phyloP scores from a whole-genome alignment of 768 basidiomycete genomes.

The Russula lepida region DNA sequence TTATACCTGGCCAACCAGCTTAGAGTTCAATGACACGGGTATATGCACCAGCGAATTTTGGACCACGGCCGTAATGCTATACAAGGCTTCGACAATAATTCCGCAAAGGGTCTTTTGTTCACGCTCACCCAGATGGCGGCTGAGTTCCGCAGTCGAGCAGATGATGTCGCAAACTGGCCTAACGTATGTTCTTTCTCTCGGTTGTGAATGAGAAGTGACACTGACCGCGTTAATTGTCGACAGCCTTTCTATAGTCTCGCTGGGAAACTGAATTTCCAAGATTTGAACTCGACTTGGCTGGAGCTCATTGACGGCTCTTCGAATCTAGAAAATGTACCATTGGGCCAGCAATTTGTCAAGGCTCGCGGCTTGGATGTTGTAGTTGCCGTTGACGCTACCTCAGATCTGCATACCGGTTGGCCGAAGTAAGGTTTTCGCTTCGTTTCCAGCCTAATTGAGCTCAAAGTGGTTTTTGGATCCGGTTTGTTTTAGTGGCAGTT shows the following conservation, averaged over 20 bases:
- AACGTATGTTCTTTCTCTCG: constrained; percentile 30
- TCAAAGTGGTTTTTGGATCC: neutral
- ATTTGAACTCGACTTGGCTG: constrained; percentile 44
- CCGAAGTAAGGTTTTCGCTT: constrained; percentile 44
- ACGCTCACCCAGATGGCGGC: constrained; percentile 41
- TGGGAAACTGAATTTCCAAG: constrained; percentile 38
- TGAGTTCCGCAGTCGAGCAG: constrained; percentile 42
- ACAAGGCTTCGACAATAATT: constrained; percentile 30
- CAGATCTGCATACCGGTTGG: constrained; percentile 51
- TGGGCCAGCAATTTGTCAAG: constrained; percentile 62
- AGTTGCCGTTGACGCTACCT: constrained; percentile 61
- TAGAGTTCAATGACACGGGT: neutral
- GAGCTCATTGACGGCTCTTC: constrained; percentile 65
- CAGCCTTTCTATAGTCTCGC: constrained; percentile 46
- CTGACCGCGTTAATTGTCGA: neutral
- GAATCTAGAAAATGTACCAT: constrained; percentile 62
- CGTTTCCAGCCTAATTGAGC: neutral
- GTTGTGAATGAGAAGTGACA: neutral
- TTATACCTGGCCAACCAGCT: neutral
- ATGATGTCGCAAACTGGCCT: constrained; percentile 65
- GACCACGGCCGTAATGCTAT: constrained; percentile 39
- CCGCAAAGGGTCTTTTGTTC: constrained; percentile 37
- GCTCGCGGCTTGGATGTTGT: constrained; percentile 65
- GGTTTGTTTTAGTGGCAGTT: constrained; percentile 39
- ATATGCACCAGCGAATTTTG: constrained; percentile 37